Evolutionary conservation across 208 protist species (phyloP), one percentile per base, ranked within the genome.

Genomic region (Crithidia mellificae): DNA sequence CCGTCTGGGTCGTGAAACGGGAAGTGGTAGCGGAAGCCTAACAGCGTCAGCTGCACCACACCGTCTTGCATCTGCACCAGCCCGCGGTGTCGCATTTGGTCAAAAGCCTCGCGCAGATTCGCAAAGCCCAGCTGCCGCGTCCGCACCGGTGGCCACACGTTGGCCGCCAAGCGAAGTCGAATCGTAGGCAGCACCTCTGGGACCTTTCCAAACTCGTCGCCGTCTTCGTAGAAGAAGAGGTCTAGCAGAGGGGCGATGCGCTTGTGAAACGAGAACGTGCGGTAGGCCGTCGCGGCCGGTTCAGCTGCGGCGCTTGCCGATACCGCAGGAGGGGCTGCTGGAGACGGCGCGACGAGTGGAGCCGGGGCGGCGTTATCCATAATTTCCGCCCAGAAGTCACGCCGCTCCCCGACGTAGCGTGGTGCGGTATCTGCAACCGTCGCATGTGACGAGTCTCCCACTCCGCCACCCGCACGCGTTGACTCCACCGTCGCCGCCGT

Each of bases 1-100:
- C 72, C 64, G 12, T 91, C 80, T 15, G 79, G 76, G 64, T 92
- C 65, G 59, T 91, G 85, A 49, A 86, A 95, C 0, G 87, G 87
- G 41, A 78, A 90, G 68, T 95, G 90, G 63, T 95, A 95, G 12
- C 80, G 83, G 44, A 88, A 95, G 9, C 90, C 87, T 0, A 95
- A 70, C 11, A 83, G 44, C 6, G 87, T 92, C 9, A 95, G 83
- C 44, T 74, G 77, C 39, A 75, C 86, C 0, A 74, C 54, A 46
- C 74, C 76, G 25, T 77, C 64, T 20, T 43, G 47, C 11, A 90
- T 11, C 20, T 62, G 30, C 20, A 91, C 85, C 2, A 95, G 59
- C 12, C 79, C 78, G 14, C 78, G 76, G 27, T 81, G 49, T 29
- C 79, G 63, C 61, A 86, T 77, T 0, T 25, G 44, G 0, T 75